phyloP scores from a whole-genome alignment of 2,329 filamentous ascomycete genomes.

The Colletotrichum sp. region DNA sequence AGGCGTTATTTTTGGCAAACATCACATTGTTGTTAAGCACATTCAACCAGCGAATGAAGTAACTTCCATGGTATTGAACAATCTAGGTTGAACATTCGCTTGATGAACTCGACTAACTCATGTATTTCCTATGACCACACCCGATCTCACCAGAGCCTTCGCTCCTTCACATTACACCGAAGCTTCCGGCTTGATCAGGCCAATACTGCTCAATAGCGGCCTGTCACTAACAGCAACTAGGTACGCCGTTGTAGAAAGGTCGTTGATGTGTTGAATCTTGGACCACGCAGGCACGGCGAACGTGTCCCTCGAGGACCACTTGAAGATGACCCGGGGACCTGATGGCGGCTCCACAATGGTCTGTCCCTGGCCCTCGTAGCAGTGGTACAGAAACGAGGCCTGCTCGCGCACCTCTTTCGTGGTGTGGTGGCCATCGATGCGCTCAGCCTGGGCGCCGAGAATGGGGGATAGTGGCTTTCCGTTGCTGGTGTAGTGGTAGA shows the following conservation, averaged over 20 bases:
- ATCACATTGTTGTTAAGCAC: no score
- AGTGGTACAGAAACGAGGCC: conserved; percentile 57
- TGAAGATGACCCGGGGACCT: conserved; percentile 36
- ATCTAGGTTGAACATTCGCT: neutral
- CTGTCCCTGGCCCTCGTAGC: conserved; percentile 50
- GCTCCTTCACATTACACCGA: neutral
- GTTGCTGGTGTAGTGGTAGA: conserved; percentile 40
- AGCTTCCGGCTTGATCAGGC: conserved; percentile 23
- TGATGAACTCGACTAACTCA: neutral
- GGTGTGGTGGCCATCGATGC: conserved; percentile 39
- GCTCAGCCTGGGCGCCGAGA: conserved; percentile 54
- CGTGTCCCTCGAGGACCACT: conserved; percentile 54
- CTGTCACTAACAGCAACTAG: conserved; percentile 38
- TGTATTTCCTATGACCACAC: neutral
- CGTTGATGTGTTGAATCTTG: conserved; percentile 49
- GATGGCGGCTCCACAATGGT: conserved; percentile 40
- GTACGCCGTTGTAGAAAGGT: conserved; percentile 31
- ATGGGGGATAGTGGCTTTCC: conserved; percentile 44
- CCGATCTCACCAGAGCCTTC: no score
- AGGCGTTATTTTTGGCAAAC: no score
- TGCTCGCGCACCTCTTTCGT: conserved; percentile 47
- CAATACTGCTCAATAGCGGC: conserved; percentile 36
- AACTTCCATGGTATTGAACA: neutral
- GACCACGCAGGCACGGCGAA: conserved; percentile 61
- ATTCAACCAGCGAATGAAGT: neutral